A percentile compares a stretch with the other conserved stretches of the same genome.
Evolutionary conservation across 2,329 filamentous ascomycete species (phyloP).

Genomic region (Sclerotinia glacialis): DNA sequence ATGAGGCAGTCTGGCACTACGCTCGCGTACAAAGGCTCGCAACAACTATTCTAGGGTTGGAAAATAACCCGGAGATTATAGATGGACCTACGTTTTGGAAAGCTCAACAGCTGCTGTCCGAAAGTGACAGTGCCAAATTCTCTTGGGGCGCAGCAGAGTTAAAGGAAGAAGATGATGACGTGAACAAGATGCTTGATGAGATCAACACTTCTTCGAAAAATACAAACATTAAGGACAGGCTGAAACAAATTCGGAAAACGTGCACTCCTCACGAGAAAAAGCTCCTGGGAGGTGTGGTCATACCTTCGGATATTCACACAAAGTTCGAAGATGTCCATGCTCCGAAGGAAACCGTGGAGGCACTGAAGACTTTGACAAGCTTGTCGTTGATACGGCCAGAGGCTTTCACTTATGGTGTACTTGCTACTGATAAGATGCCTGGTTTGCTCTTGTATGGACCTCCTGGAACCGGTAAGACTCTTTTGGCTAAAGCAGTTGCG

Average conservation of each 20-base stretch:
- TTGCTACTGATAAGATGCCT: constrained; percentile 86
- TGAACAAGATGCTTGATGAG: constrained; percentile 32
- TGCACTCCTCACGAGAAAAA: constrained; percentile 79
- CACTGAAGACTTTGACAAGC: constrained; percentile 83
- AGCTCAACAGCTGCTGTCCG: constrained; percentile 44
- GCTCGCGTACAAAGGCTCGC: constrained; percentile 60
- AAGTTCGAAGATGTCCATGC: constrained; percentile 88
- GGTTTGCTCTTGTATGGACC: constrained; percentile 86
- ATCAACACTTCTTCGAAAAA: constrained; percentile 37
- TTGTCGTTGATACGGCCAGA: constrained; percentile 84
- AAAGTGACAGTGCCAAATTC: constrained; percentile 49
- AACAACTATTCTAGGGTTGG: constrained; percentile 48
- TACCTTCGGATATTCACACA: constrained; percentile 76
- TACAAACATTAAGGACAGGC: constrained; percentile 41
- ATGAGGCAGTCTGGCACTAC: constrained; percentile 55
- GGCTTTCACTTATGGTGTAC: constrained; percentile 92
- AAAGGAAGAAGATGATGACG: constrained; percentile 41
- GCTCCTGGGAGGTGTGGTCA: constrained; percentile 76
- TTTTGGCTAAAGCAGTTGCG: constrained; percentile 66
- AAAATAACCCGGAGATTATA: constrained; percentile 32
- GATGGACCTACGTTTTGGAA: constrained; percentile 40
- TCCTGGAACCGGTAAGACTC: constrained; percentile 74
- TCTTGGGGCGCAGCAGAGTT: constrained; percentile 44
- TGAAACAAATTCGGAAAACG: constrained; percentile 52
- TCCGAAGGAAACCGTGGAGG: constrained; percentile 76